A percentile compares a stretch with the other conserved stretches of the same genome.
These are phyloP conservation scores for Leccinum arenicola DNA, from an alignment of 768 basidiomycete species.

Conservation along the genomic window DNA sequence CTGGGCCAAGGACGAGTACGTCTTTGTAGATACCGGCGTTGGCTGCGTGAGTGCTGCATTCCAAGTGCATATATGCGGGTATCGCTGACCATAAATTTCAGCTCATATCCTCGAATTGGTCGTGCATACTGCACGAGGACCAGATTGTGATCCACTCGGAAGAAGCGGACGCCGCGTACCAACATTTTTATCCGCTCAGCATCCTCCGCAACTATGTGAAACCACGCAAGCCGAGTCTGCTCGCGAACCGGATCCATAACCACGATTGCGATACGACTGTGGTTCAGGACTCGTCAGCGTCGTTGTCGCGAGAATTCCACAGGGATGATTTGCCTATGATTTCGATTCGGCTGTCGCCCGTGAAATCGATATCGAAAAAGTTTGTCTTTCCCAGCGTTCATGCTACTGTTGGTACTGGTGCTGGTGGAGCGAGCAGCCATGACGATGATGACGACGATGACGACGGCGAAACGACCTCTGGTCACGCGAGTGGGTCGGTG, in stretches of 20 bases:
- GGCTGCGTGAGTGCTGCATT: constrained; percentile 54
- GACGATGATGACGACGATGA: neutral
- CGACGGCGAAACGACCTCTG: constrained; percentile 1
- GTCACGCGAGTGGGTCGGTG: neutral
- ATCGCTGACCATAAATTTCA: constrained; percentile 23
- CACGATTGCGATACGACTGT: constrained; percentile 2
- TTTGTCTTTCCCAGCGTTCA: constrained; percentile 46
- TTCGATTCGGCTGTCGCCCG: constrained; percentile 41
- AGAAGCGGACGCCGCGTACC: constrained; percentile 60
- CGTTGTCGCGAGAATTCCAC: constrained; percentile 2
- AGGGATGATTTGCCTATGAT: constrained; percentile 39
- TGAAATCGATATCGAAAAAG: constrained; percentile 47
- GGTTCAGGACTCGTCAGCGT: neutral
- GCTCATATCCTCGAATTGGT: constrained; percentile 73
- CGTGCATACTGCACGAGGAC: constrained; percentile 63
- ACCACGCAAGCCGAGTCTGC: constrained; percentile 23
- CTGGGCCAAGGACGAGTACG: constrained; percentile 63
- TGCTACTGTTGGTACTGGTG: neutral
- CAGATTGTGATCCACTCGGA: constrained; percentile 76
- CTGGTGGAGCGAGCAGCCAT: neutral
- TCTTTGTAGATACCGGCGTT: constrained; percentile 72
- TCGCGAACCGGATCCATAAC: constrained; percentile 8
- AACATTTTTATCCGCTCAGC: constrained; percentile 63
- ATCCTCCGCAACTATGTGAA: constrained; percentile 32
- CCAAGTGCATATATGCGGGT: neutral